A percentile compares a stretch with the other conserved stretches of the same genome.
phyloP scores from a whole-genome alignment of 2,329 filamentous ascomycete species.

The Dactylonectria macrodidyma region DNA sequence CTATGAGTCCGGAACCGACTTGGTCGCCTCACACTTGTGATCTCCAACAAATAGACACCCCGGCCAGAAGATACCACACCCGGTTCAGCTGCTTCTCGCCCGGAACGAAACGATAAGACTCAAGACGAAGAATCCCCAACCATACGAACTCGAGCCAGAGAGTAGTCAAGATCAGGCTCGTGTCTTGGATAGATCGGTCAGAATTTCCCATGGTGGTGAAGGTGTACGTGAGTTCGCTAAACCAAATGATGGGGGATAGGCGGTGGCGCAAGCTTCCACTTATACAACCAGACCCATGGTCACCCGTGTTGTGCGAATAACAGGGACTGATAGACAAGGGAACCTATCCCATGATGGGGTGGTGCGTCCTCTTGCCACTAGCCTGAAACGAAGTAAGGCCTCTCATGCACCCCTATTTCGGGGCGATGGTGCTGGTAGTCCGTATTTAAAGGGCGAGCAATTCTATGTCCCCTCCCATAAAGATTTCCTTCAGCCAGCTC shows the following conservation, averaged over 20 bases:
- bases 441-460: conserved; percentile 3
- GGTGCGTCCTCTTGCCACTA: conserved; percentile 3
- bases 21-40: too few relatives aligned
- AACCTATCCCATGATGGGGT: not conserved
- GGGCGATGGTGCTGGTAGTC: not conserved
- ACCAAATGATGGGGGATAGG: conserved; percentile 1
- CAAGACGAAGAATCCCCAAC: too few relatives aligned
- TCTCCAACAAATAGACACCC: too few relatives aligned
- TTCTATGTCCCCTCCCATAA: conserved; percentile 1
- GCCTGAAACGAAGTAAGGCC: not conserved
- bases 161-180: too few relatives aligned
- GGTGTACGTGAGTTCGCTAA: conserved; percentile 1
- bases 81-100: too few relatives aligned
- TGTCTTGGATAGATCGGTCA: not conserved
- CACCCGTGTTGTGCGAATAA: not conserved
- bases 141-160: too few relatives aligned
- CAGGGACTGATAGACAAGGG: conserved; percentile 2
- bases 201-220: conserved; percentile 1
- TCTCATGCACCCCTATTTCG: conserved; percentile 1
- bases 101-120: too few relatives aligned
- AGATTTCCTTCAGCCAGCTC: not conserved
- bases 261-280: conserved; percentile 1
- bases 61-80: too few relatives aligned
- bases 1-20: too few relatives aligned
- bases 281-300: conserved; percentile 1